A percentile compares a stretch with the other conserved stretches of the same genome.
Evolutionary conservation across 306 rosid genomes (phyloP).

Genomic region (Geum urbanum): DNA sequence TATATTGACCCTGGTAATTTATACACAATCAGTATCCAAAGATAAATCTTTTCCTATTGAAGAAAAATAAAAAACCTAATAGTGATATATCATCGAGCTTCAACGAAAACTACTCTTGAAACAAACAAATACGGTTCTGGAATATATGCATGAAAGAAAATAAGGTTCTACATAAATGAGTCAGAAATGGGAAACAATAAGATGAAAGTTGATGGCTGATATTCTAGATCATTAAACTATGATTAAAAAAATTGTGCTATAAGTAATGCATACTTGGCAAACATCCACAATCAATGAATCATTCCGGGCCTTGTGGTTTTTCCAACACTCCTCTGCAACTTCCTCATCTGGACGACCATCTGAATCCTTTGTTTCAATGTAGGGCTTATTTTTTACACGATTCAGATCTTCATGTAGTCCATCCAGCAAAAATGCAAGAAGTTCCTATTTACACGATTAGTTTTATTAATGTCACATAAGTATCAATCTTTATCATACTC

Average conservation of each 20-base stretch:
- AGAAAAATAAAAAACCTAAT: background rate
- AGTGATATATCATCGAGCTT: background rate
- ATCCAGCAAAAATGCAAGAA: constrained; percentile 96
- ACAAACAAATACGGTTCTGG: background rate
- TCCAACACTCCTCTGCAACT: constrained; percentile 96
- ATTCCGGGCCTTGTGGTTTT: constrained; percentile 90
- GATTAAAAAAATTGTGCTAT: constrained; percentile 2
- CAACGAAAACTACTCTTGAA: background rate
- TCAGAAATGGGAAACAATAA: background rate
- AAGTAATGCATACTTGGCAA: constrained; percentile 74
- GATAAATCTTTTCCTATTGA: constrained; percentile 1
- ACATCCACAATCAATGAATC: constrained; percentile 98
- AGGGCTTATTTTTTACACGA: constrained; percentile 96
- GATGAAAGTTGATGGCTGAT: background rate
- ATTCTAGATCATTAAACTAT: constrained; percentile 6
- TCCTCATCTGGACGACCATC: constrained; percentile 88
- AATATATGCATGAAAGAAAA: background rate
- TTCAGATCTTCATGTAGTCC: constrained; percentile 99
- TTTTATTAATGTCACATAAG: background rate
- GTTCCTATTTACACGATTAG: constrained; percentile 53
- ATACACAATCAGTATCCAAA: constrained; percentile 13
- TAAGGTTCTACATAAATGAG: background rate
- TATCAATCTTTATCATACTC: background rate
- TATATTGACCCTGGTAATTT: constrained; percentile 89
- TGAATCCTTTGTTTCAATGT: constrained; percentile 92